These are phyloP conservation scores for Aspergillus pseudonomiae DNA, from an alignment of 2,329 filamentous ascomycete species.

Conservation along the genomic window DNA sequence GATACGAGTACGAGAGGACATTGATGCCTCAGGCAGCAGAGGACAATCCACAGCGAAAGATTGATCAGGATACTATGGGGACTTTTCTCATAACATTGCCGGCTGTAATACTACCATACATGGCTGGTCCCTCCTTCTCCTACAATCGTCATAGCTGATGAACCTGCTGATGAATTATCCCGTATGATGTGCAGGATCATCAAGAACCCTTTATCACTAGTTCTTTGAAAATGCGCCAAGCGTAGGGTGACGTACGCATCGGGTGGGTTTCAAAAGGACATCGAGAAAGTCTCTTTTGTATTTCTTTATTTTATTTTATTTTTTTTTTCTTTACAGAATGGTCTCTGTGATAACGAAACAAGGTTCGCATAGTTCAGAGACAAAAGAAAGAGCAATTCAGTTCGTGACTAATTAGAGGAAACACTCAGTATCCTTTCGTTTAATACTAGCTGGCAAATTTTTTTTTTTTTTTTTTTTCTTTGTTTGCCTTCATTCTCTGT, in stretches of 20 bases:
- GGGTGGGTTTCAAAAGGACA: neutral
- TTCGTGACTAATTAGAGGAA: too few relatives aligned
- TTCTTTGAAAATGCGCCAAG: neutral
- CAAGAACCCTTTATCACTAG: neutral
- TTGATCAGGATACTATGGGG: too few relatives aligned
- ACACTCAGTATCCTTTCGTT: too few relatives aligned
- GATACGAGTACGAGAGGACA: neutral
- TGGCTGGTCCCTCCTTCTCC: neutral
- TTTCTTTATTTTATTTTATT: too few relatives aligned
- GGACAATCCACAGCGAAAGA: neutral
- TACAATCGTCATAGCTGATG: neutral
- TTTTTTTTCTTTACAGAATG: neutral
- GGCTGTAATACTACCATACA: neutral
- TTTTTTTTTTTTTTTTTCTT: neutral
- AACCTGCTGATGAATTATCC: neutral
- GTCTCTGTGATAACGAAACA: neutral
- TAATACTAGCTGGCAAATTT: too few relatives aligned
- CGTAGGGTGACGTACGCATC: constrained; percentile 3
- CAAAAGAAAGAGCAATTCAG: too few relatives aligned
- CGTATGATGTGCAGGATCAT: neutral
- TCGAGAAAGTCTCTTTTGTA: too few relatives aligned
- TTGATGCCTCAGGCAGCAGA: neutral
- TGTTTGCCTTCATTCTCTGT: neutral
- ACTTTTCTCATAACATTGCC: neutral
- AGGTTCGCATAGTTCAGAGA: too few relatives aligned